phyloP scores from a whole-genome alignment of 1,284 basidiomycete genomes.

The Ganoderma resinaceum region DNA sequence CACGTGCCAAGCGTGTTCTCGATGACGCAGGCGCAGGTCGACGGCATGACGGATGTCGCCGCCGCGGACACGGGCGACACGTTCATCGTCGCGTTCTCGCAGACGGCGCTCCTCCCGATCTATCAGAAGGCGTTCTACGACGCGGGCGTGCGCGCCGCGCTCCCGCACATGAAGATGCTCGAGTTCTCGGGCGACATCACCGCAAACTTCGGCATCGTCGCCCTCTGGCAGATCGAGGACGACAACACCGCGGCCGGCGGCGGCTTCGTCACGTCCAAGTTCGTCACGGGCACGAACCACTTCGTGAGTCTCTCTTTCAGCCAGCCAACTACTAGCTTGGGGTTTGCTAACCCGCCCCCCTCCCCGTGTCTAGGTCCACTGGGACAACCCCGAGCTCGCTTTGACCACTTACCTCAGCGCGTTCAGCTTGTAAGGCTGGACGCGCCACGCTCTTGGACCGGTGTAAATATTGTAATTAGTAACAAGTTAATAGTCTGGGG shows the following conservation, averaged over 20 bases:
- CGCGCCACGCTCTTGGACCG: no score
- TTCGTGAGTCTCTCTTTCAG: neutral
- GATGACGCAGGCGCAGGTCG: constrained; percentile 22
- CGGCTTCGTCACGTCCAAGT: neutral
- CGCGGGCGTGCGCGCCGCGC: neutral
- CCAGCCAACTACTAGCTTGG: no score
- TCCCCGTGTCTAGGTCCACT: no score
- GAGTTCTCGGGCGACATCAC: constrained; percentile 1
- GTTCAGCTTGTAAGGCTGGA: no score
- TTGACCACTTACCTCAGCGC: no score
- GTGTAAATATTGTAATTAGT: no score
- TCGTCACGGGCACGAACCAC: neutral
- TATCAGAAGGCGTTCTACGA: neutral
- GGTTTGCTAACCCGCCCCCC: no score
- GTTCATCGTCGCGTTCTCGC: constrained; percentile 16
- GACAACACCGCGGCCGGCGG: neutral
- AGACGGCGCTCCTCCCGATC: constrained; percentile 1
- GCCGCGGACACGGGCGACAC: constrained; percentile 19
- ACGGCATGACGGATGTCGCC: constrained; percentile 8
- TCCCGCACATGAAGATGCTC: neutral
- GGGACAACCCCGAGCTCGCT: no score
- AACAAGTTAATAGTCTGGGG: no score
- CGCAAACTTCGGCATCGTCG: constrained; percentile 5
- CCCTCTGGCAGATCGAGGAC: constrained; percentile 1
- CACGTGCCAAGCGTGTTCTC: constrained; percentile 14